Evolutionary conservation across 495 filamentous ascomycete species (phyloP).

Genomic region (Neurospora sp.): DNA sequence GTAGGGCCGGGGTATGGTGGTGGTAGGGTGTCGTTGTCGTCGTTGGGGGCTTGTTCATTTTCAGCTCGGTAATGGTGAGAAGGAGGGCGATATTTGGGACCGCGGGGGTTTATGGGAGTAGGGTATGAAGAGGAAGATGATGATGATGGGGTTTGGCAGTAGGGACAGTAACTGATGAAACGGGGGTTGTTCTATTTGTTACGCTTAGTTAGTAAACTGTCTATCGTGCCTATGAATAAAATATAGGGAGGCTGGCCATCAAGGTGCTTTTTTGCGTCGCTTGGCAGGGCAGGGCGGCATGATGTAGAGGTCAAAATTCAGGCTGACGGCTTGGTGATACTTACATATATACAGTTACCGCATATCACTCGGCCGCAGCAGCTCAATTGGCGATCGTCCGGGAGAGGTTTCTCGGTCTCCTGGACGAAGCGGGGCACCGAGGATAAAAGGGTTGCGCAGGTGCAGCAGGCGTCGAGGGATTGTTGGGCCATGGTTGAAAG

Average conservation of each 20-base stretch:
- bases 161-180: constrained; percentile 59
- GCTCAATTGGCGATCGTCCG: constrained; percentile 39
- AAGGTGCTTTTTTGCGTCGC: neutral
- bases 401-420: constrained; percentile 46
- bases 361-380: constrained; percentile 65
- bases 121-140: constrained; percentile 18
- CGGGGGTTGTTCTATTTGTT: constrained; percentile 48
- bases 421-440: constrained; percentile 28
- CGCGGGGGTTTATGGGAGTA: constrained; percentile 21
- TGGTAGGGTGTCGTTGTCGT: constrained; percentile 29
- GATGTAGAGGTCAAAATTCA: neutral
- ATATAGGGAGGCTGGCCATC: neutral
- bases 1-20: constrained; percentile 38
- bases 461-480: constrained; percentile 48
- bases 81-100: constrained; percentile 4
- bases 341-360: constrained; percentile 52
- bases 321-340: constrained; percentile 2
- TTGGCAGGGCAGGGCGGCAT: neutral
- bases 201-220: neutral
- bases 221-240: neutral
- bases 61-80: constrained; percentile 23
- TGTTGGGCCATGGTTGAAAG: neutral
- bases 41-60: constrained; percentile 25
- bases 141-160: constrained; percentile 41
- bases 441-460: constrained; percentile 50